Evolutionary conservation across 2,329 filamentous ascomycete species (phyloP).

Genomic region (Colletotrichum camelliae): DNA sequence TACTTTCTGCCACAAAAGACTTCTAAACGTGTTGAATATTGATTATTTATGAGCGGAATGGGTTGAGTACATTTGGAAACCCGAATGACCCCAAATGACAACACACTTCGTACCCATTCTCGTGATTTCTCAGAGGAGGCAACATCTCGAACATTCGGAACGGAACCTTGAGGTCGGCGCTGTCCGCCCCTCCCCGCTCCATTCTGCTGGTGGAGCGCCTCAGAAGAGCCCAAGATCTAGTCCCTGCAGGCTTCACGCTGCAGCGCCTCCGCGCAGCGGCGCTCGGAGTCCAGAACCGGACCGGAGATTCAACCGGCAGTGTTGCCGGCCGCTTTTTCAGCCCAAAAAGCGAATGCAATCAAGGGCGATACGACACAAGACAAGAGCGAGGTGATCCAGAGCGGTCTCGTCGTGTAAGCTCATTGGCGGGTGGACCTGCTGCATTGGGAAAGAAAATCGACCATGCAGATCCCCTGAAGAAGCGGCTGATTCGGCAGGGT

Average conservation of each 20-base stretch:
- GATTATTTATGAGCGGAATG: background rate
- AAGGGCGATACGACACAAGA: background rate
- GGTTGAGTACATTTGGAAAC: background rate
- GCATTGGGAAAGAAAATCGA: background rate
- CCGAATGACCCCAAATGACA: accelerated
- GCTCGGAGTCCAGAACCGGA: background rate
- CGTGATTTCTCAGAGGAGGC: background rate
- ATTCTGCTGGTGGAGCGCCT: background rate
- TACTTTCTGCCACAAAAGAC: background rate
- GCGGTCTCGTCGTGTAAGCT: background rate
- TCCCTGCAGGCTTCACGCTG: background rate
- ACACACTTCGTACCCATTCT: background rate
- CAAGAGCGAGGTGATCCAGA: background rate
- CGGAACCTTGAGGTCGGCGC: background rate
- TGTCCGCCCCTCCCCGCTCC: background rate
- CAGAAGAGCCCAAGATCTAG: background rate
- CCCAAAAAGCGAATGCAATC: background rate
- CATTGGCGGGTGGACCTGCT: background rate
- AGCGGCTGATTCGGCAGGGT: background rate
- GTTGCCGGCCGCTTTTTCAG: background rate
- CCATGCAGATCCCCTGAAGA: background rate
- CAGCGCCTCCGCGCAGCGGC: background rate
- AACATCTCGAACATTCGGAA: background rate
- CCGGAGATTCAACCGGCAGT: background rate
- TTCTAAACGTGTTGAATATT: background rate